These are phyloP conservation scores for Telfairia occidentalis DNA, from an alignment of 331 rosid genomes.

Conservation along the genomic window DNA sequence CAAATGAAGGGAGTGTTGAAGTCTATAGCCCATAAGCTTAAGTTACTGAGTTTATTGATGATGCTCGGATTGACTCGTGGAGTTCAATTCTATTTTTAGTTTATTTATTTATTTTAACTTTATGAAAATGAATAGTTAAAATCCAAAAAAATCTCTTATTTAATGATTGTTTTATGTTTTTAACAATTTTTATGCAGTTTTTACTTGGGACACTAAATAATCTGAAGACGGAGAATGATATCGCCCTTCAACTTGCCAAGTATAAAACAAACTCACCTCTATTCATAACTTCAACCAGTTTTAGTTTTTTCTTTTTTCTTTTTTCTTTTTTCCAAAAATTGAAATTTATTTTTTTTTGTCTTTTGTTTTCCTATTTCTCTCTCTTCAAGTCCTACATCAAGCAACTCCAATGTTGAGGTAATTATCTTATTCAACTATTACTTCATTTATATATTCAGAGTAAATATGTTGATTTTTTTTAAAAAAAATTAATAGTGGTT, in stretches of 20 bases:
- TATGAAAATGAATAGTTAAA: background rate
- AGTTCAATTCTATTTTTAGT: too few relatives aligned
- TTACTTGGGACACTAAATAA: conserved; percentile 16
- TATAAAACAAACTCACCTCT: background rate
- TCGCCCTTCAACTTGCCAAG: conserved; percentile 17
- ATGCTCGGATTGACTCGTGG: too few relatives aligned
- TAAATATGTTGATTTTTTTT: background rate
- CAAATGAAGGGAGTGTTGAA: too few relatives aligned
- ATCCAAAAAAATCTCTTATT: background rate
- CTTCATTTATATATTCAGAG: background rate
- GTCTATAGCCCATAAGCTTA: too few relatives aligned
- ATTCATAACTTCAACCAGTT: background rate
- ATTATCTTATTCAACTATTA: background rate
- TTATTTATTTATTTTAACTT: too few relatives aligned
- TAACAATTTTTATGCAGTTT: conserved; percentile 4
- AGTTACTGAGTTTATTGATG: too few relatives aligned
- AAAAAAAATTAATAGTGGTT: background rate
- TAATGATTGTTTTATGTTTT: background rate
- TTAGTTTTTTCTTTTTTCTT: too few relatives aligned
- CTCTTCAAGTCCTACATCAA: conserved; percentile 9
- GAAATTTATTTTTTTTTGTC: background rate
- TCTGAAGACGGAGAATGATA: conserved; percentile 18
- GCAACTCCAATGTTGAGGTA: conserved; percentile 23
- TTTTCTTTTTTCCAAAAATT: too few relatives aligned
- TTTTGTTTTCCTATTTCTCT: background rate